Conservation (phyloP, 2,329 filamentous ascomycete genomes). For the Penicillium decumbens region DNA sequence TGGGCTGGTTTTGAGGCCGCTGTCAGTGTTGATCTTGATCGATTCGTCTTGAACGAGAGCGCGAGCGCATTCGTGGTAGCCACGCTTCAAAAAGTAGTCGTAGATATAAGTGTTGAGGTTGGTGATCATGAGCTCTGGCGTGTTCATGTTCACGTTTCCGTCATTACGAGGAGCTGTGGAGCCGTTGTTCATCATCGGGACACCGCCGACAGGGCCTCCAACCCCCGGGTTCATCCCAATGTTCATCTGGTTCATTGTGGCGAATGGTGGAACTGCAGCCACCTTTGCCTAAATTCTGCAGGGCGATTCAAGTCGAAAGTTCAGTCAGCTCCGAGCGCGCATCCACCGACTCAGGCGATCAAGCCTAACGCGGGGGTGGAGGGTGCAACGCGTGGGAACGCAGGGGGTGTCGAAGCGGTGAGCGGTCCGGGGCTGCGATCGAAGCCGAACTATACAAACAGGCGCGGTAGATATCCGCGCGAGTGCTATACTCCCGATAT, state of each 20-base stretch:
- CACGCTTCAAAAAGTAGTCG: slow-evolving; percentile 75
- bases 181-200: slow-evolving; percentile 53
- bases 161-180: slow-evolving; percentile 44
- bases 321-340: slow-evolving; percentile 25
- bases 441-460: neutral
- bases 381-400: slow-evolving; percentile 15
- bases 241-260: slow-evolving; percentile 54
- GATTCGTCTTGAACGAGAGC: slow-evolving; percentile 62
- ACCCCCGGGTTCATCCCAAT: slow-evolving; percentile 55
- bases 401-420: slow-evolving; percentile 17
- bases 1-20: slow-evolving; percentile 63
- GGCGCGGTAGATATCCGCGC: slow-evolving; percentile 8
- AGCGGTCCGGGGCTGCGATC: slow-evolving; percentile 10
- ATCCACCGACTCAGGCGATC: slow-evolving; percentile 31
- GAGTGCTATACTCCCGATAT: slow-evolving; percentile 3
- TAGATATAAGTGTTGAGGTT: slow-evolving; percentile 63
- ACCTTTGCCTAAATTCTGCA: slow-evolving; percentile 32
- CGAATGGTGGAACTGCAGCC: slow-evolving; percentile 31
- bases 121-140: slow-evolving; percentile 36
- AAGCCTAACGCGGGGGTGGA: slow-evolving; percentile 27
- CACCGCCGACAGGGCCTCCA: slow-evolving; percentile 55
- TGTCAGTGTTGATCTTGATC: slow-evolving; percentile 53
- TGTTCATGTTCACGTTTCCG: slow-evolving; percentile 40
- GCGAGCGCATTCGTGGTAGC: slow-evolving; percentile 78
- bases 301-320: slow-evolving; percentile 25